These are phyloP conservation scores for Tricladium varicosporioides DNA, from an alignment of 2,329 filamentous ascomycete genomes.

Conservation along the genomic window DNA sequence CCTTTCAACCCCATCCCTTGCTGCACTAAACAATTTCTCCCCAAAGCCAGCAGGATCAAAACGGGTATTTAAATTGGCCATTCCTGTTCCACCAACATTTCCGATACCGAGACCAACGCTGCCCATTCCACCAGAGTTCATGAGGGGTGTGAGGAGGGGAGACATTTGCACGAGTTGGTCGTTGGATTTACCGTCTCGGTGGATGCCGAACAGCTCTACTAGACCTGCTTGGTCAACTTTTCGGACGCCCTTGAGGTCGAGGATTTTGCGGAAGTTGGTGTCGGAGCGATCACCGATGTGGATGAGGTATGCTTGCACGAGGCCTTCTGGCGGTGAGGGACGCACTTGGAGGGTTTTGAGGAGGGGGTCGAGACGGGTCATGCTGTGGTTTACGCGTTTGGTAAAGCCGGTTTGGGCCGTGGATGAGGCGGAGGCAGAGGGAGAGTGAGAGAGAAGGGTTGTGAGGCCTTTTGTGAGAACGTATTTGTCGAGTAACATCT, in stretches of 20 bases:
- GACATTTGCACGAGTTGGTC: constrained; percentile 70
- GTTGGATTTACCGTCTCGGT: constrained; percentile 70
- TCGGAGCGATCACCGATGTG: constrained; percentile 94
- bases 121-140: constrained; percentile 45
- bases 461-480: constrained; percentile 78
- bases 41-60: constrained; percentile 84
- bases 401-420: constrained; percentile 60
- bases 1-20: constrained; percentile 76
- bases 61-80: constrained; percentile 45
- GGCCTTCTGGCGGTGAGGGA: constrained; percentile 83
- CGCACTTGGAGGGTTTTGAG: constrained; percentile 97
- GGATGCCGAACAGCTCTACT: constrained; percentile 77
- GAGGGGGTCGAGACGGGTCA: constrained; percentile 84
- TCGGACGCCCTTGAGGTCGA: constrained; percentile 90
- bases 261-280: constrained; percentile 91
- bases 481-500: constrained; percentile 97
- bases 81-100: constrained; percentile 37
- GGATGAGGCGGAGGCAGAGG: constrained; percentile 22
- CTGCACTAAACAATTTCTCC: constrained; percentile 83
- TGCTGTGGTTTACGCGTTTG: constrained; percentile 80
- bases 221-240: constrained; percentile 80
- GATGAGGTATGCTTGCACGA: constrained; percentile 96
- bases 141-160: constrained; percentile 67
- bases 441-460: constrained; percentile 62
- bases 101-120: constrained; percentile 45